Conservation (phyloP, 139 green algal genomes). For the Coelastrella sp. region DNA sequence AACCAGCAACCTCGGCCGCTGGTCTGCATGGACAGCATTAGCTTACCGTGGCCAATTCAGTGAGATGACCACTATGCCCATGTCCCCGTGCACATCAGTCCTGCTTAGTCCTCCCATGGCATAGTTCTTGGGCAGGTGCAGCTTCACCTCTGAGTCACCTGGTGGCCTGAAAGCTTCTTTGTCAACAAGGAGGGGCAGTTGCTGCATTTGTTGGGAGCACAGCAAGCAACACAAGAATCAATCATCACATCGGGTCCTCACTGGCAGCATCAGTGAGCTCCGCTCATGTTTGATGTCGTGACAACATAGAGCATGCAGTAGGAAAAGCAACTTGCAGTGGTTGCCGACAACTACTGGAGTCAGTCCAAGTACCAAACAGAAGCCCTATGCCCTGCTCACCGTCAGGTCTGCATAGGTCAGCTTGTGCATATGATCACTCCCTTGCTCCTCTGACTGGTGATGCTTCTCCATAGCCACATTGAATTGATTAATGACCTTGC, state of each 20-base stretch:
- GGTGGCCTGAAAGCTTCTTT: slow-evolving; percentile 26
- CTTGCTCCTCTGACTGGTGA: background rate
- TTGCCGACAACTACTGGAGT: no score
- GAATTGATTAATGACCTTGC: slow-evolving; percentile 11
- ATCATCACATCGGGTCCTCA: no score
- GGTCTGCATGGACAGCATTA: background rate
- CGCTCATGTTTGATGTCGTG: no score
- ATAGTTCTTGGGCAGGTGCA: slow-evolving; percentile 15
- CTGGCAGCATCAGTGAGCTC: no score
- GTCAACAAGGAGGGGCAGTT: slow-evolving; percentile 38
- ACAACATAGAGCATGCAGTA: no score
- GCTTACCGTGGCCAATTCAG: slow-evolving; percentile 36
- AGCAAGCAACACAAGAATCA: no score
- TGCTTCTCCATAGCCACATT: background rate
- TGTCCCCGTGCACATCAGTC: slow-evolving; percentile 27
- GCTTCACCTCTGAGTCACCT: background rate
- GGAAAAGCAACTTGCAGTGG: no score
- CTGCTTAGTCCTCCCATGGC: background rate
- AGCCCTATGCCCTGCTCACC: background rate
- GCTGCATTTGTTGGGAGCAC: background rate
- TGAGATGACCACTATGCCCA: slow-evolving; percentile 38
- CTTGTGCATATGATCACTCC: background rate
- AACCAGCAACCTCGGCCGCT: no score
- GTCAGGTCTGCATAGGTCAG: slow-evolving; percentile 29
- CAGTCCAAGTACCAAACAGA: no score